Evolutionary conservation across 1,284 basidiomycete genomes (phyloP).

Genomic region (Ceratobasidium sp.): DNA sequence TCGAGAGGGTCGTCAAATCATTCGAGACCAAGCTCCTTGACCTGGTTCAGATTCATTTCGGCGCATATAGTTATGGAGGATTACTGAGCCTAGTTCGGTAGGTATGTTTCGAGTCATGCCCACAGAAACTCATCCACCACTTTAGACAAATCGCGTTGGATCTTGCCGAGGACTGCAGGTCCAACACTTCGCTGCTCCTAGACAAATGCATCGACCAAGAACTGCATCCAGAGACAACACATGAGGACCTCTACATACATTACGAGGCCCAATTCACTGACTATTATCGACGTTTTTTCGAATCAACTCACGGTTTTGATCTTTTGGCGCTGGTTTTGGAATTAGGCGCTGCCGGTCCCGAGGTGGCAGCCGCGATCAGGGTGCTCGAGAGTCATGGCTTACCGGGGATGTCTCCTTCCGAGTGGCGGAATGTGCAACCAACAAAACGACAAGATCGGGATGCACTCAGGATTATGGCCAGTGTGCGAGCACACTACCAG

Average conservation of each 20-base stretch:
- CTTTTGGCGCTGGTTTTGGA: neutral
- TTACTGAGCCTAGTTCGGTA: slow-evolving; percentile 1
- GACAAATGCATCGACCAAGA: neutral
- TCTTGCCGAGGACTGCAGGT: neutral
- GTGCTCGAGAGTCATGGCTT: neutral
- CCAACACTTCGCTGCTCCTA: neutral
- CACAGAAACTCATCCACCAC: neutral
- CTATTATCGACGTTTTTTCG: slow-evolving; percentile 14
- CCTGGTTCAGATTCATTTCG: neutral
- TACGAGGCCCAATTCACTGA: slow-evolving; percentile 6
- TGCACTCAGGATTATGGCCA: slow-evolving; percentile 19
- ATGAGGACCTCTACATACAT: neutral
- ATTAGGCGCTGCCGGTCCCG: neutral
- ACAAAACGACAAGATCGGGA: neutral
- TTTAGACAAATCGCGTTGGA: neutral
- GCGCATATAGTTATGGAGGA: neutral
- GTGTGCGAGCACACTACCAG: slow-evolving; percentile 20
- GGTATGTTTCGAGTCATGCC: neutral
- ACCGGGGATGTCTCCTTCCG: neutral
- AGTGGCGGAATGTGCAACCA: neutral
- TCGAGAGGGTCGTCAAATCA: neutral
- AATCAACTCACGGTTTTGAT: neutral
- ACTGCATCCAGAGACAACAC: neutral
- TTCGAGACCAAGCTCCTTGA: slow-evolving; percentile 14
- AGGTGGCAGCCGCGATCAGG: neutral